Conservation (phyloP, 257 asterid genomes). For the Forsythia suspensa region DNA sequence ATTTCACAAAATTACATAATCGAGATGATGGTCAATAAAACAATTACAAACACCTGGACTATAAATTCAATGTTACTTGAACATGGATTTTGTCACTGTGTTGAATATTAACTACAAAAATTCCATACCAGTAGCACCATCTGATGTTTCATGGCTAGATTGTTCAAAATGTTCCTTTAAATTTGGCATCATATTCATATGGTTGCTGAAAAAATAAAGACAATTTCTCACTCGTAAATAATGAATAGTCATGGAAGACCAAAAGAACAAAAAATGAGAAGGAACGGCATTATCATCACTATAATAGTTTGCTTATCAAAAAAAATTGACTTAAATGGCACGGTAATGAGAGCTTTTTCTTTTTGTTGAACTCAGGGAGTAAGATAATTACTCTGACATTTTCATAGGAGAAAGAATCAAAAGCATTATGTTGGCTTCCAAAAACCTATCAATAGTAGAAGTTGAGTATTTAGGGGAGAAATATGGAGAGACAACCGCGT, state of each 20-base stretch:
- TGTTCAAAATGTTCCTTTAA: slow-evolving; percentile 72
- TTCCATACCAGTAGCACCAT: neutral
- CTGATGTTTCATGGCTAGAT: neutral
- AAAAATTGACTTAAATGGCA: too few relatives aligned
- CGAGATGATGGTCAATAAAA: neutral
- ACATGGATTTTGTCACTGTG: neutral
- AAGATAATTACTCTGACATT: too few relatives aligned
- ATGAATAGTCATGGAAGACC: neutral
- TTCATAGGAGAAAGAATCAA: too few relatives aligned
- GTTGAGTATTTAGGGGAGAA: neutral
- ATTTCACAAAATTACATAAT: too few relatives aligned
- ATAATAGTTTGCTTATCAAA: too few relatives aligned
- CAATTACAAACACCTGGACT: neutral
- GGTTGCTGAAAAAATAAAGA: slow-evolving; percentile 71
- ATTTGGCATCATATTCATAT: slow-evolving; percentile 93
- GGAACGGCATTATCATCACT: too few relatives aligned
- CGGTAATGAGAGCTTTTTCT: too few relatives aligned
- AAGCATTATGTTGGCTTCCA: too few relatives aligned
- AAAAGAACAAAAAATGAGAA: too few relatives aligned
- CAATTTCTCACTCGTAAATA: neutral
- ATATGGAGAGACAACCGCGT: too few relatives aligned
- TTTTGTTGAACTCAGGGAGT: too few relatives aligned
- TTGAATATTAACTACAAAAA: neutral
- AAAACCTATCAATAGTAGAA: neutral
- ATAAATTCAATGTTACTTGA: neutral